Percentiles rank a stretch among this genome's conserved stretches.
phyloP scores from a whole-genome alignment of 768 basidiomycete genomes.

The Phlebiopsis flavidoalba region DNA sequence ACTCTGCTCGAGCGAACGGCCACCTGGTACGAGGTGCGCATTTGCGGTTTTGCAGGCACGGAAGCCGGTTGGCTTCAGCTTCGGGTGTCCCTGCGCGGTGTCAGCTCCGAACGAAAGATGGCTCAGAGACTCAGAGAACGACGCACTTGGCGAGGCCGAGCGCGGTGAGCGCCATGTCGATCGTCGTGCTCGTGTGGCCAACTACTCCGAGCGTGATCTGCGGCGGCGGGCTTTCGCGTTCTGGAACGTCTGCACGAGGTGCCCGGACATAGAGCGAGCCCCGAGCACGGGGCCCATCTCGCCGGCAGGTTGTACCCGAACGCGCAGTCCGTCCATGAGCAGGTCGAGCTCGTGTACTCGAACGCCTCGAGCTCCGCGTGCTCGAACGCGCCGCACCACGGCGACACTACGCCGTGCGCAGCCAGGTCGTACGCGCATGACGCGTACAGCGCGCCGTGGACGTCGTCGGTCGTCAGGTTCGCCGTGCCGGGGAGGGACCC shows the following conservation, averaged over 20 bases:
- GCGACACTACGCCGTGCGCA: conserved; percentile 27
- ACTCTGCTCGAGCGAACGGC: conserved; percentile 41
- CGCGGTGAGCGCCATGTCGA: conserved; percentile 33
- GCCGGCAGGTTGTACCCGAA: conserved; percentile 32
- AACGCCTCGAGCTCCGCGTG: conserved; percentile 28
- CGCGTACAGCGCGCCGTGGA: conserved; percentile 37
- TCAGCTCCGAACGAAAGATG: no score
- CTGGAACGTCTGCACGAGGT: conserved; percentile 35
- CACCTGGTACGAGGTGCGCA: conserved; percentile 35
- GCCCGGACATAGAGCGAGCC: conserved; percentile 30
- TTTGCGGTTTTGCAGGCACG: conserved; percentile 26
- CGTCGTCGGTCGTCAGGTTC: conserved; percentile 28
- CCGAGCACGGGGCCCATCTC: conserved; percentile 33
- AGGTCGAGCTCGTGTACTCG: conserved; percentile 37
- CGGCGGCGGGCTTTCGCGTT: conserved; percentile 29
- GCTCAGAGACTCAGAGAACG: not conserved
- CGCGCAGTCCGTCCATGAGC: conserved; percentile 27
- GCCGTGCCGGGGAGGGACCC: conserved; percentile 29
- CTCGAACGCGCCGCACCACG: conserved; percentile 37
- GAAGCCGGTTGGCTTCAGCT: conserved; percentile 23
- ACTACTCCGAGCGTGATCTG: conserved; percentile 37
- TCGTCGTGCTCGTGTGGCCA: conserved; percentile 38
- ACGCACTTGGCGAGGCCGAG: conserved; percentile 33
- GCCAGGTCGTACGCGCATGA: conserved; percentile 33
- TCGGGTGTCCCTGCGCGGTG: conserved; percentile 25